Base-by-base conservation (phyloP, 192 early-diverging fungal species). In the Endogone sp. region DNA sequence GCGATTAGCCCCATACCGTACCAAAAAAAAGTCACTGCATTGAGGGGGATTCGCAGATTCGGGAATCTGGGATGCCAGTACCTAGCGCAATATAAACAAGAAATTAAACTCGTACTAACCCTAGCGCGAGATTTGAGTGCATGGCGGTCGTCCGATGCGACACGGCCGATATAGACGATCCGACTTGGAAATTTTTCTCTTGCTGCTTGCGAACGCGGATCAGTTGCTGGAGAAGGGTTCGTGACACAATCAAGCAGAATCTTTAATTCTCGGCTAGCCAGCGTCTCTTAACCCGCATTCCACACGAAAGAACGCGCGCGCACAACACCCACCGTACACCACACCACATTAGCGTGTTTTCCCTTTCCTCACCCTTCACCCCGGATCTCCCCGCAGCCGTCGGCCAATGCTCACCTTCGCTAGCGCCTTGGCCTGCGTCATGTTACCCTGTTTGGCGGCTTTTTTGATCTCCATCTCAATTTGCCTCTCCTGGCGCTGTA, bases 401-500 rank as follows among this genome's bases (percentile, higher is more conserved):
- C 25, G n/a, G 6, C 22, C 32, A 29, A 0, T 2, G 22, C 21
- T 1, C 61, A 69, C 67, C 67, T 69, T 73, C 2, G 75, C 71
- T 4, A 79, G 58, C 30, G 56, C 24, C 28, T 62, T 65, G 11
- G 75, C 75, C 29, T 75, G 56, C 8, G 64, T 66, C n/a, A 27
- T 78, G 11, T 73, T 68, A n/a, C 72, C 72, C 44, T 72, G 62
- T 32, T 62, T 60, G 4, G 78, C 78, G 29, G 76, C 72, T 28
- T 69, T 56, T 56, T 80, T 79, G 57, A 80, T 79, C 11, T 80
- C 75, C n/a, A 28, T 28, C 29, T 72, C 75, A 23, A 79, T 27
- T 29, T 76, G 74, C 23, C 29, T 71, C 59, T 76, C 75, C 62
- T 79, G 77, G 60, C 71, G 68, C 25, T 78, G 71, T 23, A 79